Conservation (phyloP, 805 yeast genomes). For the Tetrapisispora phaffii region DNA sequence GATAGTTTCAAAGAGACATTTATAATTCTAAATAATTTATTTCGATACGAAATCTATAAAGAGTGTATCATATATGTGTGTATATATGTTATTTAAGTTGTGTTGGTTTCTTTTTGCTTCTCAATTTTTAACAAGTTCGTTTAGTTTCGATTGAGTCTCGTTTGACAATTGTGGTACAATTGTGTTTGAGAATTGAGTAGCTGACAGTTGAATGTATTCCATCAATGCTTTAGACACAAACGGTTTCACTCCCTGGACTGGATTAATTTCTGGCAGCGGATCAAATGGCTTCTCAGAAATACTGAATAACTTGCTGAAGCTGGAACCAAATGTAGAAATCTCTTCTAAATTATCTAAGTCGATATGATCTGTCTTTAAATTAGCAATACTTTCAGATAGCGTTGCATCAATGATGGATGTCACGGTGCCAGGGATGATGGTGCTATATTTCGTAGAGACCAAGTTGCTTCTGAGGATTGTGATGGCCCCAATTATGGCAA, state of each 20-base stretch:
- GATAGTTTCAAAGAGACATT: too few relatives aligned
- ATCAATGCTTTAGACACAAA: slow-evolving; percentile 16
- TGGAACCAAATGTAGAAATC: slow-evolving; percentile 74
- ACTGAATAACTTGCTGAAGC: slow-evolving; percentile 62
- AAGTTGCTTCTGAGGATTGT: slow-evolving; percentile 22
- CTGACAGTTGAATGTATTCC: slow-evolving; percentile 16
- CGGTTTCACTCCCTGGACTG: slow-evolving; percentile 19
- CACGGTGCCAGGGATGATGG: slow-evolving; percentile 35
- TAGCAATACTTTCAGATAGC: slow-evolving; percentile 32
- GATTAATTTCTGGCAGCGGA: slow-evolving; percentile 48
- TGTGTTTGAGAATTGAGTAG: slow-evolving; percentile 10
- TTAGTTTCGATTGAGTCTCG: slow-evolving; percentile 20
- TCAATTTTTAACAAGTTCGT: slow-evolving; percentile 12
- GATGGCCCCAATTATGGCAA: slow-evolving; percentile 41
- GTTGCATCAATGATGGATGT: slow-evolving; percentile 34
- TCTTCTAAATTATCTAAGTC: slow-evolving; percentile 51
- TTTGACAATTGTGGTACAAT: slow-evolving; percentile 23
- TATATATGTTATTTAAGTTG: neutral
- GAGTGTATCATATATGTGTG: neutral
- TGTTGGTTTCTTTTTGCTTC: neutral
- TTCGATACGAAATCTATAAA: neutral
- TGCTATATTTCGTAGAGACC: slow-evolving; percentile 35
- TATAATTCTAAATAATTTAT: too few relatives aligned
- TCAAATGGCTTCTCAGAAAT: slow-evolving; percentile 56
- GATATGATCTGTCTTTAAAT: slow-evolving; percentile 31